Conservation (phyloP, 2,329 filamentous ascomycete species). For the Fusarium sp. region DNA sequence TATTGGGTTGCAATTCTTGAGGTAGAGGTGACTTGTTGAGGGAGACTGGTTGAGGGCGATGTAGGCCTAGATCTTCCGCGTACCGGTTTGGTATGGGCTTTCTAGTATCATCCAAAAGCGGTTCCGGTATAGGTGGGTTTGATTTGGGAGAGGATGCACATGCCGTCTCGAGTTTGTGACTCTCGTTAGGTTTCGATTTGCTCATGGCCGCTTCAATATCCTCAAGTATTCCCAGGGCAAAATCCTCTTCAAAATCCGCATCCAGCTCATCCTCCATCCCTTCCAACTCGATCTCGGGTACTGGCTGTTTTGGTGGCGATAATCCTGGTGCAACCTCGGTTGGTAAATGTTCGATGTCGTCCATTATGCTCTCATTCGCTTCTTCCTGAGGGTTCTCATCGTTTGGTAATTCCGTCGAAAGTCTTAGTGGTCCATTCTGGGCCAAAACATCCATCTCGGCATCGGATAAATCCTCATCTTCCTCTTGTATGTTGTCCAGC, state of each 20-base stretch:
- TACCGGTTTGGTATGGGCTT: constrained; percentile 14
- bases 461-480: constrained; percentile 28
- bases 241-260: constrained; percentile 43
- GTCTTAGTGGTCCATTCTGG: background rate
- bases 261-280: constrained; percentile 47
- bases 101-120: background rate
- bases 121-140: background rate
- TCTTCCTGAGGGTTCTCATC: background rate
- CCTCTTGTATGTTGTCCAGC: constrained; percentile 21
- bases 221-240: constrained; percentile 45
- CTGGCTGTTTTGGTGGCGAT: background rate
- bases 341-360: background rate
- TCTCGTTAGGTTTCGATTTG: background rate
- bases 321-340: background rate
- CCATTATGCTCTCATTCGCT: background rate
- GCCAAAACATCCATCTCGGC: background rate
- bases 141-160: background rate
- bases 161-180: background rate
- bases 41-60: constrained; percentile 11
- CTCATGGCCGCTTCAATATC: constrained; percentile 38
- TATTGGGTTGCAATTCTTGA: constrained; percentile 3
- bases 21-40: constrained; percentile 7
- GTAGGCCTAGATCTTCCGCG: constrained; percentile 41
- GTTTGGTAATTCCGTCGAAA: background rate
- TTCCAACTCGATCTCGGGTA: constrained; percentile 19